Evolutionary conservation across 2,329 filamentous ascomycete genomes (phyloP).

Genomic region (Penicillium digitatum): DNA sequence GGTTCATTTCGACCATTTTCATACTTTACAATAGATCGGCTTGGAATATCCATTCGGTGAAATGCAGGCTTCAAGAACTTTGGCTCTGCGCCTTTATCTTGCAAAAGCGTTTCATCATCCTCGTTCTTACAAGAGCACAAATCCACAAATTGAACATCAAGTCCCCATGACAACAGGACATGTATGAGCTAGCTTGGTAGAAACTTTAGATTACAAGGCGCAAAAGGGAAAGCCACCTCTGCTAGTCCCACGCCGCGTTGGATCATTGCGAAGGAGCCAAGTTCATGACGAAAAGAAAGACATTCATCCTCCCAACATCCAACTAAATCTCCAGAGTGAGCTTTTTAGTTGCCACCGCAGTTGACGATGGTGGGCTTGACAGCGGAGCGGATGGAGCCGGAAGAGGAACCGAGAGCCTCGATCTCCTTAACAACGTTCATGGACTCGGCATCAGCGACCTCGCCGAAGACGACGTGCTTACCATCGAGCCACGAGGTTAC

Average conservation of each 20-base stretch:
- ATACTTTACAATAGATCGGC: background rate
- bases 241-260: conserved; percentile 6
- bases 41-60: background rate
- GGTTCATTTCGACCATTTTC: background rate
- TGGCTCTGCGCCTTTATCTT: background rate
- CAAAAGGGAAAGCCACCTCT: conserved; percentile 11
- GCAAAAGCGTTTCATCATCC: background rate
- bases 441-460: conserved; percentile 55
- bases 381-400: conserved; percentile 50
- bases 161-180: background rate
- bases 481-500: conserved; percentile 64
- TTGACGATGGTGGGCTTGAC: conserved; percentile 54
- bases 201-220: conserved; percentile 29
- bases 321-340: conserved; percentile 12
- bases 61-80: background rate
- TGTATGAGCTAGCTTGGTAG: conserved; percentile 17
- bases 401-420: conserved; percentile 55
- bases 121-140: background rate
- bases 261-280: background rate
- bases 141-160: background rate
- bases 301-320: conserved; percentile 1
- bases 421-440: conserved; percentile 56
- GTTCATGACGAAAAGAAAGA: conserved; percentile 7
- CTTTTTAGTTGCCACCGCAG: conserved; percentile 46
- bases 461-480: conserved; percentile 67